Evolutionary conservation across 768 basidiomycete species (phyloP).

Genomic region (Mycena albidolilacea): DNA sequence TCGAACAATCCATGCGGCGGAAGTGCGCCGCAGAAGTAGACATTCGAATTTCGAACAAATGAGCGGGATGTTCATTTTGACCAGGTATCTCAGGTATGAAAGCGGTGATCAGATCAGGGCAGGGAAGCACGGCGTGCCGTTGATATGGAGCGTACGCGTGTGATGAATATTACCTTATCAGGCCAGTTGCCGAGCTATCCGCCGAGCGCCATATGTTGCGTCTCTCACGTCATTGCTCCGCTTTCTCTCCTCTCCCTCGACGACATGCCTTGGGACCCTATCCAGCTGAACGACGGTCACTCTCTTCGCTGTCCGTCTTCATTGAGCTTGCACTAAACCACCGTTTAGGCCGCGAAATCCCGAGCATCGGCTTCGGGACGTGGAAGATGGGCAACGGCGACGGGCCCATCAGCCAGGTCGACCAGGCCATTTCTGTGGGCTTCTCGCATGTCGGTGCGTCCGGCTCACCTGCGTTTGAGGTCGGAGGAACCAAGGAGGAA

Average conservation of each 20-base stretch:
- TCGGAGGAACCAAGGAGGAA: not conserved
- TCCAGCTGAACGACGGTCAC: slow-evolving; percentile 73
- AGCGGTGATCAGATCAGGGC: no score
- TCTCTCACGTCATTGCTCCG: not conserved
- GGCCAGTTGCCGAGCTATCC: not conserved
- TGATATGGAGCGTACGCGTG: no score
- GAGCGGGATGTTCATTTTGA: no score
- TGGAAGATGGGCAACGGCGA: slow-evolving; percentile 75
- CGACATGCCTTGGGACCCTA: slow-evolving; percentile 73
- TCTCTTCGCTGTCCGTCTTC: no score
- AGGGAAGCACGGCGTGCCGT: no score
- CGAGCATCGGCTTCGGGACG: slow-evolving; percentile 74
- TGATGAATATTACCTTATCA: not conserved
- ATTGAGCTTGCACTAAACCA: not conserved
- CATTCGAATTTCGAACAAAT: no score
- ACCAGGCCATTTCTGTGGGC: slow-evolving; percentile 73
- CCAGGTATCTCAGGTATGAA: no score
- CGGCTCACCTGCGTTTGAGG: not conserved
- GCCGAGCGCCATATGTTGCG: not conserved
- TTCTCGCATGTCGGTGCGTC: slow-evolving; percentile 74
- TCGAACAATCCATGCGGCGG: no score
- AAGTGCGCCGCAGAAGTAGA: no score
- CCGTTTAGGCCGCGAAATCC: slow-evolving; percentile 60
- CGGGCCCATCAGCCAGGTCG: slow-evolving; percentile 67
- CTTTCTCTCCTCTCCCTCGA: not conserved